Conservation (phyloP, 345 rosid species). For the Rubroshorea leprosula region DNA sequence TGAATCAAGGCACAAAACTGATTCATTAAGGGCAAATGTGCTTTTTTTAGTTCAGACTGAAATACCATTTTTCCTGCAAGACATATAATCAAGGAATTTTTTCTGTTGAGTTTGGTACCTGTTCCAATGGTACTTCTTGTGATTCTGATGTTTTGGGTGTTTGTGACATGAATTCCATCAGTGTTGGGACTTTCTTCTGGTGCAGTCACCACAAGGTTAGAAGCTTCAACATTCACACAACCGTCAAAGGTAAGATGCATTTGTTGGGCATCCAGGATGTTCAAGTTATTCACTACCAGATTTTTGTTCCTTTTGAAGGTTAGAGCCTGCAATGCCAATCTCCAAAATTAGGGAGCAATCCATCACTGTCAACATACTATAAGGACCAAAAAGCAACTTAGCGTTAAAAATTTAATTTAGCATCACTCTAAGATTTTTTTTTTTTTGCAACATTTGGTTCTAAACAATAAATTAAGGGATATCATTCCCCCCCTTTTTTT, state of each 20-base stretch:
- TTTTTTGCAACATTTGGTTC: too few species aligned
- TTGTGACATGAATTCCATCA: conserved; percentile 70
- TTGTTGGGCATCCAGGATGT: conserved; percentile 56
- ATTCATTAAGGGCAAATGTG: too few species aligned
- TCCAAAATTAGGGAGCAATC: not conserved
- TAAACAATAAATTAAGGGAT: too few species aligned
- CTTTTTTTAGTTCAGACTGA: too few species aligned
- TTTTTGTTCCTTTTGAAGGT: conserved; percentile 49
- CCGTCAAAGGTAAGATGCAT: conserved; percentile 54
- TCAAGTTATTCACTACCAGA: conserved; percentile 40
- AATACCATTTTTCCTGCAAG: too few species aligned
- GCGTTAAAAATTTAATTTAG: too few species aligned
- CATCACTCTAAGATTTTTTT: too few species aligned
- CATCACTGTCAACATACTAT: too few species aligned
- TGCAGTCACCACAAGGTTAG: conserved; percentile 42
- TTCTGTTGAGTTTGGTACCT: conserved; percentile 28
- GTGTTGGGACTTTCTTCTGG: conserved; percentile 76
- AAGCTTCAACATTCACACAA: conserved; percentile 40
- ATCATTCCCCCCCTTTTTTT: too few species aligned
- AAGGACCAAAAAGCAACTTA: too few species aligned
- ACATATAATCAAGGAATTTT: too few species aligned
- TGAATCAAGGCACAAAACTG: too few species aligned
- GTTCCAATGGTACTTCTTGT: conserved; percentile 43
- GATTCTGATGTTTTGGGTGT: conserved; percentile 51
- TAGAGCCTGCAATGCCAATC: conserved; percentile 42